Evolutionary conservation across 495 filamentous ascomycete genomes (phyloP).

Genomic region (Talaromyces ruber): DNA sequence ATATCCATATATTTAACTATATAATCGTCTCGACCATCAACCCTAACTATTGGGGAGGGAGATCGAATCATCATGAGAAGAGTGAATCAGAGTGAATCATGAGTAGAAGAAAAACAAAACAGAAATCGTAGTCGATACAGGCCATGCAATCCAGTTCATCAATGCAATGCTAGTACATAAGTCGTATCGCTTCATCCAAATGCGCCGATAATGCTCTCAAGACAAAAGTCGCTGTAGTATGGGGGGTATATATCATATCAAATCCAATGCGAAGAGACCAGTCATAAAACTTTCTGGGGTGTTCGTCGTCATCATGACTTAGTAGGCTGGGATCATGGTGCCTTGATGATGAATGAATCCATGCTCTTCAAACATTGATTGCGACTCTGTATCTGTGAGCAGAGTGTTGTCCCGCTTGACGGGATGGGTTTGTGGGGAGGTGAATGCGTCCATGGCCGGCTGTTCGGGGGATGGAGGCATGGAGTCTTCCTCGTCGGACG

Average conservation of each 20-base stretch:
- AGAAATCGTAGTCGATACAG: neutral
- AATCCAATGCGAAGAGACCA: slow-evolving; percentile 10
- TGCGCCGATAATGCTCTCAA: slow-evolving; percentile 18
- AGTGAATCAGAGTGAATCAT: slow-evolving; percentile 5
- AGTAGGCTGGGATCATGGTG: slow-evolving; percentile 36
- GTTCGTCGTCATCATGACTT: slow-evolving; percentile 9
- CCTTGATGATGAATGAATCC: slow-evolving; percentile 39
- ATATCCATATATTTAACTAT: neutral
- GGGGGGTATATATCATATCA: slow-evolving; percentile 8
- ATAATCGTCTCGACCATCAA: slow-evolving; percentile 2
- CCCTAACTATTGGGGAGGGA: neutral
- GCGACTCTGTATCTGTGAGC: slow-evolving; percentile 28
- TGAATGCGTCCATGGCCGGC: slow-evolving; percentile 56
- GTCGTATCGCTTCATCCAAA: slow-evolving; percentile 2
- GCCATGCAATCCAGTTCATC: no score
- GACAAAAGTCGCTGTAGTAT: slow-evolving; percentile 11
- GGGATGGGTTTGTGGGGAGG: slow-evolving; percentile 46
- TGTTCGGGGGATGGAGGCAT: slow-evolving; percentile 81
- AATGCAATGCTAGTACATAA: neutral
- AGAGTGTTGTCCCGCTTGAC: slow-evolving; percentile 44
- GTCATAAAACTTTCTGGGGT: neutral
- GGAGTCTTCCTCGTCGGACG: slow-evolving; percentile 62
- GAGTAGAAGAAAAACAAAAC: slow-evolving; percentile 9
- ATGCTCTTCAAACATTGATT: slow-evolving; percentile 50
- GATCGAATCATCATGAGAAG: neutral